Conservation (phyloP, 2,329 filamentous ascomycete genomes). For the Colletotrichum brevisporum region DNA sequence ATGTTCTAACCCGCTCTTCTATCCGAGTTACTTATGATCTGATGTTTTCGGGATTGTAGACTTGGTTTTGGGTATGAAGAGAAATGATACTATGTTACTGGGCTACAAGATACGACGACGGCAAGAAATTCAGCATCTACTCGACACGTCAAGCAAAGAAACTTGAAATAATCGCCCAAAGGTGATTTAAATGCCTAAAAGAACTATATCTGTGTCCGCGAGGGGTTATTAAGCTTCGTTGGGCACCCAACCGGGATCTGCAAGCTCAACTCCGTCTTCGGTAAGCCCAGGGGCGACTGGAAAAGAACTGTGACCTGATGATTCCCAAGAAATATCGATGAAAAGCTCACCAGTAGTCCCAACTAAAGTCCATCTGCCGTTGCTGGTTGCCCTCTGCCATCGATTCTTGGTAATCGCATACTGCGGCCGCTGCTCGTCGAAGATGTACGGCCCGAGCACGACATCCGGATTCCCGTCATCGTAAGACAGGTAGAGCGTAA, state of each 20-base stretch:
- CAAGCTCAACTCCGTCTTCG: neutral
- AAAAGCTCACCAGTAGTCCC: slow-evolving; percentile 47
- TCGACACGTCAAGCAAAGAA: too few relatives aligned
- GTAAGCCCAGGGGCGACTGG: slow-evolving; percentile 12
- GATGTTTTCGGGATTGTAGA: too few relatives aligned
- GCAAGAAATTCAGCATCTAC: too few relatives aligned
- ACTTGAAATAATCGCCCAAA: too few relatives aligned
- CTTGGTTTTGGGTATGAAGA: too few relatives aligned
- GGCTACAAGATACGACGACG: too few relatives aligned
- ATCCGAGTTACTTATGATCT: too few relatives aligned
- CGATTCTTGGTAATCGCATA: slow-evolving; percentile 54
- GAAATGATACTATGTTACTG: too few relatives aligned
- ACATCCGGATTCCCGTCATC: slow-evolving; percentile 57
- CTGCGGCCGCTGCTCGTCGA: slow-evolving; percentile 59
- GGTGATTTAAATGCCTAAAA: too few relatives aligned
- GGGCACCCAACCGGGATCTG: slow-evolving; percentile 17
- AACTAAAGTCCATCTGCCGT: slow-evolving; percentile 64
- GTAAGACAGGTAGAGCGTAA: slow-evolving; percentile 59
- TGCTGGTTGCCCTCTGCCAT: slow-evolving; percentile 63
- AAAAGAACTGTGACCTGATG: neutral
- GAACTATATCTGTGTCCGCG: neutral
- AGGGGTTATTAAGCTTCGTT: slow-evolving; percentile 1
- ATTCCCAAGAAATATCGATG: neutral
- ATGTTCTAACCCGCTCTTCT: too few relatives aligned
- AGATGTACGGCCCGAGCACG: slow-evolving; percentile 60